Evolutionary conservation across 1,284 basidiomycete genomes (phyloP), one percentile per base, ranked within the genome.

Genomic region (Earliella scabrosa): DNA sequence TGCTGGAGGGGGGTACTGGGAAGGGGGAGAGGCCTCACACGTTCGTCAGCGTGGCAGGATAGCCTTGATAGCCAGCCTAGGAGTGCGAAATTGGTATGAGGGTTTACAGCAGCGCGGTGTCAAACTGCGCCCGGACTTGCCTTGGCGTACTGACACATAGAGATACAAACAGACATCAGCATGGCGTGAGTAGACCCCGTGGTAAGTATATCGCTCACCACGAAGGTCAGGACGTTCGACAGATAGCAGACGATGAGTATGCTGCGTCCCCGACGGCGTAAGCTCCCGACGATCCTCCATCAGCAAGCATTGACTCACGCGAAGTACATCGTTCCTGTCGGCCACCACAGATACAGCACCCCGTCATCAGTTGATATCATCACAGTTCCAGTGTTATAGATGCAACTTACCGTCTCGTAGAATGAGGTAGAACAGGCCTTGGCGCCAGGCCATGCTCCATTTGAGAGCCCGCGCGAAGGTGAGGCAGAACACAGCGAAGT

Each of bases 221-320:
- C 13, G 23, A 24, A 52, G 3, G 50, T 45, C 24, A 52, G 18
- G 31, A 52, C 40, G 24, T 52, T 52, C n/a, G 34, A 23, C 8
- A 52, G 41, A 34, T 52, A 32, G 32, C 41, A 52, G 31, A 52
- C 26, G 23, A 44, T 32, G 29, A 52, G 40, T 23, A 52, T 36
- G 18, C 50, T 52, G 39, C 32, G n/a, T 14, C 13, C 2, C 8
- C 3, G 6, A 16, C 18, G 8, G 6, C 29, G 29, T 31, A 7
- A 31, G n/a, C 5, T 5, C 32, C 11, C 32, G 32, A 10, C 32
- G 32, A 2, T 2, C 32, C 10, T 16, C 10, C 23, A 21, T 18
- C 2, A 2, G 21, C 8, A 10, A 39, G 36, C n/a, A n/a, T 5
- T 6, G n/a, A n/a, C 36, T 41, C 31, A 23, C 41, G 21, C 41